phyloP scores from a whole-genome alignment of 148 eudicot species.

The Chenopodium quinoa region DNA sequence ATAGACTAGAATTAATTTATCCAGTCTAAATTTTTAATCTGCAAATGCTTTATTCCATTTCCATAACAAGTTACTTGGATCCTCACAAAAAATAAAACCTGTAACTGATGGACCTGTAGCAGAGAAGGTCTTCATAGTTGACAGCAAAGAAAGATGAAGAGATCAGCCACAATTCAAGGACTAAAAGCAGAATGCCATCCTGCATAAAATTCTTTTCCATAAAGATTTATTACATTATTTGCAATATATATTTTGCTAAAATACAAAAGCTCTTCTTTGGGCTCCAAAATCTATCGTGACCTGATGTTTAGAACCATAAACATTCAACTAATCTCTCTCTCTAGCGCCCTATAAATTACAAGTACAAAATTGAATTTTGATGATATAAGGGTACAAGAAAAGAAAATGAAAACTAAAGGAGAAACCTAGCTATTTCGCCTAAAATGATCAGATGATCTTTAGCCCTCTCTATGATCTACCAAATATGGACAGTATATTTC shows the following conservation, averaged over 20 bases:
- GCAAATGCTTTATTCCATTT: no score
- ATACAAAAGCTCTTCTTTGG: conserved; percentile 18
- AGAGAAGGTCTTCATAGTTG: neutral
- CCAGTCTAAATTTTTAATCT: no score
- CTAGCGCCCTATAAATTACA: conserved; percentile 24
- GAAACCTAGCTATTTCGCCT: conserved; percentile 16
- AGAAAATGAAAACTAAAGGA: neutral
- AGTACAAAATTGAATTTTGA: conserved; percentile 23
- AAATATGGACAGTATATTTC: conserved; percentile 33
- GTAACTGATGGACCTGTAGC: neutral
- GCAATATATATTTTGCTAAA: conserved; percentile 19
- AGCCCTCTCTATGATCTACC: conserved; percentile 25
- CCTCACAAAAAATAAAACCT: neutral
- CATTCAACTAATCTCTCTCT: conserved; percentile 10
- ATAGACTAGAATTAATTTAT: no score
- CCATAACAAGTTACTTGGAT: neutral
- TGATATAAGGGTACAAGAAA: neutral
- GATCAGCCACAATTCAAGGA: neutral
- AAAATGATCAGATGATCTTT: conserved; percentile 2
- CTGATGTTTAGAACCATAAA: conserved; percentile 17
- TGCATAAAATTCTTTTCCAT: neutral
- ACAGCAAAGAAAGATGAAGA: neutral
- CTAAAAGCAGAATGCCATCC: neutral
- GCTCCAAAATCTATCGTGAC: conserved; percentile 8
- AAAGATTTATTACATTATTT: conserved; percentile 30